Percentiles rank a stretch among this genome's conserved stretches.
These are phyloP conservation scores for Meyerozyma sp. DNA, from an alignment of 1,139 yeast species.

Conservation along the genomic window DNA sequence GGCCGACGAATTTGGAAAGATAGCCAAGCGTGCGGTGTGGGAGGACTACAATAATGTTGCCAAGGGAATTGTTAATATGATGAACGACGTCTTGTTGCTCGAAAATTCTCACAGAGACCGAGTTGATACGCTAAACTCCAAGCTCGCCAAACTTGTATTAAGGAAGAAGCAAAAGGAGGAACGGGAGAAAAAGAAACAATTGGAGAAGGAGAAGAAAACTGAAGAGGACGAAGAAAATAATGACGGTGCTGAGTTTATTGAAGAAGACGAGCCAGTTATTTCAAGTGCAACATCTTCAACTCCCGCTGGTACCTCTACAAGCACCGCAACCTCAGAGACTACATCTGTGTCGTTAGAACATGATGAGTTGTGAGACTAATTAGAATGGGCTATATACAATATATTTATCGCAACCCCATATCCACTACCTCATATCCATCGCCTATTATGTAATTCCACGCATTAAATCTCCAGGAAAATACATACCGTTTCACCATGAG, in stretches of 20 bases:
- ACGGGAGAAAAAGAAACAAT: slow-evolving; percentile 28
- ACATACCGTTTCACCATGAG: neutral
- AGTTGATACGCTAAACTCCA: slow-evolving; percentile 28
- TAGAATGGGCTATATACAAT: neutral
- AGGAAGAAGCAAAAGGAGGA: slow-evolving; percentile 33
- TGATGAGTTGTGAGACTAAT: slow-evolving; percentile 7
- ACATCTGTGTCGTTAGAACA: slow-evolving; percentile 6
- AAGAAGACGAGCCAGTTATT: slow-evolving; percentile 10
- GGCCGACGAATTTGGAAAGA: slow-evolving; percentile 20
- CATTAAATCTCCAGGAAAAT: neutral
- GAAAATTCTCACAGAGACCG: slow-evolving; percentile 39
- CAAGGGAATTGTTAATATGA: slow-evolving; percentile 29
- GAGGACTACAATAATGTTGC: slow-evolving; percentile 28
- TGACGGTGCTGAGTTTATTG: slow-evolving; percentile 8
- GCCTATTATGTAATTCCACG: neutral
- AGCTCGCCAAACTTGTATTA: slow-evolving; percentile 26
- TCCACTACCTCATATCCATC: neutral
- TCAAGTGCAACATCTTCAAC: neutral
- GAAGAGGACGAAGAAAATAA: slow-evolving; percentile 11
- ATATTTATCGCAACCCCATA: neutral
- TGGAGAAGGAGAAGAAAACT: slow-evolving; percentile 16
- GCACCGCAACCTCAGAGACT: neutral
- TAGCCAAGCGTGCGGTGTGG: slow-evolving; percentile 30
- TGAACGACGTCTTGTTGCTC: slow-evolving; percentile 26
- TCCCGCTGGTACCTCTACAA: neutral